phyloP scores from a whole-genome alignment of 2,329 filamentous ascomycete species.

The Ophiocordyceps australis region DNA sequence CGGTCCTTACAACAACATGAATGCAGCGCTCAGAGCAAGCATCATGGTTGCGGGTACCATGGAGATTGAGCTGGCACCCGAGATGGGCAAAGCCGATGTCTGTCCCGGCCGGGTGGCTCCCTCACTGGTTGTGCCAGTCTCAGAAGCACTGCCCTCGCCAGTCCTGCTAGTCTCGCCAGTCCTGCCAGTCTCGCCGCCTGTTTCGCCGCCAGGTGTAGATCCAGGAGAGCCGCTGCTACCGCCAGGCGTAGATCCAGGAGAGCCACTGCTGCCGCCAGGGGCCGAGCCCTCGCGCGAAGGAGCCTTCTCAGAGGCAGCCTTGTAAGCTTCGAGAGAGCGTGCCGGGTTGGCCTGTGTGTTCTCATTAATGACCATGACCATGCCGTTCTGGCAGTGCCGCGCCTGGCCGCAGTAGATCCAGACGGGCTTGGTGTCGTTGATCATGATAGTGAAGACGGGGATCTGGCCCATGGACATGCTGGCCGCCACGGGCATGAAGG shows the following conservation, averaged over 20 bases:
- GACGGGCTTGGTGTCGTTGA: conserved; percentile 52
- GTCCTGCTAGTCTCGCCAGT: too few species aligned
- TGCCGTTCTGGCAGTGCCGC: conserved; percentile 57
- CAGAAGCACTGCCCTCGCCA: too few species aligned
- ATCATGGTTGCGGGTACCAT: conserved; percentile 22
- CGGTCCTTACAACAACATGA: conserved; percentile 21
- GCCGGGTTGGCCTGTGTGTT: conserved; percentile 33
- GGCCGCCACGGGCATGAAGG: conserved; percentile 45
- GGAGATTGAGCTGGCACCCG: conserved; percentile 11
- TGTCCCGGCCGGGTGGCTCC: too few species aligned
- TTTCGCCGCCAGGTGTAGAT: too few species aligned
- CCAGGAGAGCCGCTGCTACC: too few species aligned
- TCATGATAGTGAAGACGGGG: conserved; percentile 51
- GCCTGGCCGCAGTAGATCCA: conserved; percentile 67
- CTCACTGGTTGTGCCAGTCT: too few species aligned
- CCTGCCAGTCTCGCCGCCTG: too few species aligned
- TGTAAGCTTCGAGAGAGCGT: conserved; percentile 32
- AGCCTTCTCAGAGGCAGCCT: too few species aligned
- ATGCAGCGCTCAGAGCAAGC: conserved; percentile 20
- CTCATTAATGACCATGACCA: conserved; percentile 62
- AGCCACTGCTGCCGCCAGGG: too few species aligned
- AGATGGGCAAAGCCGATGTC: conserved; percentile 2
- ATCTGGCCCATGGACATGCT: conserved; percentile 27
- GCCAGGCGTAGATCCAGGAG: too few species aligned
- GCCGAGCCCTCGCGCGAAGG: too few species aligned